Conservation (phyloP, 345 rosid species). For the Capsella bursapastoris region DNA sequence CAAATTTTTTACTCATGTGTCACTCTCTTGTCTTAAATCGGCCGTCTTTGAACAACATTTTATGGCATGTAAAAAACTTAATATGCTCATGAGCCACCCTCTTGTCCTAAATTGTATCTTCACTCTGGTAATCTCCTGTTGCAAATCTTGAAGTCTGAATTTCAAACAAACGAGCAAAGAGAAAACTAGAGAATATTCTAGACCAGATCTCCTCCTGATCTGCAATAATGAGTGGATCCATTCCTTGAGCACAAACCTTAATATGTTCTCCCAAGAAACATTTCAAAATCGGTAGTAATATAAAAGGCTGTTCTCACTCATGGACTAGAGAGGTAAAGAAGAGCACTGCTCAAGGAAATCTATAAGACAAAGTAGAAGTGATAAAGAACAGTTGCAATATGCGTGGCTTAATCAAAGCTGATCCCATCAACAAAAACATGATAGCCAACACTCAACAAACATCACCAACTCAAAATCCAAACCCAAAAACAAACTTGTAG, state of each 20-base stretch:
- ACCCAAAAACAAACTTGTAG: slow-evolving; percentile 24
- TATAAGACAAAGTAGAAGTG: neutral
- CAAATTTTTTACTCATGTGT: neutral
- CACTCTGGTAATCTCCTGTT: neutral
- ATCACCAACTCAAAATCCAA: slow-evolving; percentile 40
- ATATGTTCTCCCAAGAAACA: neutral
- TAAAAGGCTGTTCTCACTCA: neutral
- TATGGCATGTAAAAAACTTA: neutral
- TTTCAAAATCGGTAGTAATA: neutral
- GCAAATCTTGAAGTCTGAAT: slow-evolving; percentile 1
- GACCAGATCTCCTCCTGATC: neutral
- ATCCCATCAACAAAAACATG: slow-evolving; percentile 31
- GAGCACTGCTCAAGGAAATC: slow-evolving; percentile 13
- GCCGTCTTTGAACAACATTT: neutral
- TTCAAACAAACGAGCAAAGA: neutral
- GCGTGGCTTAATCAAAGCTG: slow-evolving; percentile 14
- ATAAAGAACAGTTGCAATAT: neutral
- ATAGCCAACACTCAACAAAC: slow-evolving; percentile 40
- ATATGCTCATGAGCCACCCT: neutral
- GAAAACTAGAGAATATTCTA: neutral
- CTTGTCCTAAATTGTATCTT: neutral
- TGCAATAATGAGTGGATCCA: slow-evolving; percentile 7
- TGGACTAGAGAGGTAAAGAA: neutral
- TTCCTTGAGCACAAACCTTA: slow-evolving; percentile 3
- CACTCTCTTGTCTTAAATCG: neutral